phyloP scores from a whole-genome alignment of 768 basidiomycete species.

The Panus rudis region DNA sequence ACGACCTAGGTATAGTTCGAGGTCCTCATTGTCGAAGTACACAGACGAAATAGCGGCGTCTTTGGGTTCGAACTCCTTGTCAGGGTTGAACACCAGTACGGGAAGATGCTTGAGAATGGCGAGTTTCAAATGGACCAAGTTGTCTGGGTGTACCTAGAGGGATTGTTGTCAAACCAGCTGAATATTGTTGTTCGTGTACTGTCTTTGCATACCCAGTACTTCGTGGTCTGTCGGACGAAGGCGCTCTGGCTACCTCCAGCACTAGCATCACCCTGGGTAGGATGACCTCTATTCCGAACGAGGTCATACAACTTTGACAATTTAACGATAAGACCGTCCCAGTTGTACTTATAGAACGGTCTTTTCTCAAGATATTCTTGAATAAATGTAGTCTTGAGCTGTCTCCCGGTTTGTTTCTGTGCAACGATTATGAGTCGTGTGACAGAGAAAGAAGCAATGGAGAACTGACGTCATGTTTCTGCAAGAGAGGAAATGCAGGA shows the following conservation, averaged over 20 bases:
- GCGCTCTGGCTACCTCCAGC: constrained; percentile 96
- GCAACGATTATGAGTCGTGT: no score
- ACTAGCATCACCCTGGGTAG: constrained; percentile 86
- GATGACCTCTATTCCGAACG: constrained; percentile 91
- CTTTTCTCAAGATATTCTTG: constrained; percentile 89
- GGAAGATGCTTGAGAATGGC: constrained; percentile 90
- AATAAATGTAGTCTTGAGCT: constrained; percentile 82
- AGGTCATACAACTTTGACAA: constrained; percentile 92
- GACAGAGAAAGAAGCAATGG: not conserved
- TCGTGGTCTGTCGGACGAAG: constrained; percentile 97
- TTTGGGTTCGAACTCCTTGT: constrained; percentile 85
- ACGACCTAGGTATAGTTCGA: constrained; percentile 93
- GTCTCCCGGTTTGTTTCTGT: constrained; percentile 87
- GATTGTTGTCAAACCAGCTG: not conserved
- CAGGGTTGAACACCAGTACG: constrained; percentile 89
- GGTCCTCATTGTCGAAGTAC: constrained; percentile 93
- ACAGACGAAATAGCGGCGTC: constrained; percentile 95
- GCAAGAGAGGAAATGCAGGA: not conserved
- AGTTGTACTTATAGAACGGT: constrained; percentile 95
- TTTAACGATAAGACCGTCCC: constrained; percentile 94
- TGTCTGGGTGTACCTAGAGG: constrained; percentile 75
- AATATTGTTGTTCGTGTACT: not conserved
- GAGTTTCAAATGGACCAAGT: constrained; percentile 87
- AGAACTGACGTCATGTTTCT: constrained; percentile 94
- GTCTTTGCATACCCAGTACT: constrained; percentile 77